phyloP scores from a whole-genome alignment of 1,284 basidiomycete species.

The Porogramme epimiltina region DNA sequence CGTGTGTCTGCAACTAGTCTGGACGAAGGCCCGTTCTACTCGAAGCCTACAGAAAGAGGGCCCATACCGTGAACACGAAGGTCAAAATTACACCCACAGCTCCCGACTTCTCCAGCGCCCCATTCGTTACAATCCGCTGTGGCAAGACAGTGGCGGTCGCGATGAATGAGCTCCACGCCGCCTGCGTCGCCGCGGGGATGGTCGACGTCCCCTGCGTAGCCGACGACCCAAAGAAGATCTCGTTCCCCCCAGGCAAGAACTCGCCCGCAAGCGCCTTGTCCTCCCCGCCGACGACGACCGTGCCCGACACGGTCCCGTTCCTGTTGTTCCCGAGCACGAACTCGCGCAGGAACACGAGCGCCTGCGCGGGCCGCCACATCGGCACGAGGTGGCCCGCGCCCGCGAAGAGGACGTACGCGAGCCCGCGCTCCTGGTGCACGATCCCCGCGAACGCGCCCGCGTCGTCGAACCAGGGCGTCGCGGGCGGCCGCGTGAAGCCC shows the following conservation, averaged over 20 bases:
- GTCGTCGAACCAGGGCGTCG: constrained; percentile 51
- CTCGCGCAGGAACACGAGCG: constrained; percentile 32
- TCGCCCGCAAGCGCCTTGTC: constrained; percentile 42
- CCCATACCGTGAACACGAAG: neutral
- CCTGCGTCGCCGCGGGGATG: constrained; percentile 41
- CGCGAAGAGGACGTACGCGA: constrained; percentile 33
- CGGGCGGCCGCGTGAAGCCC: constrained; percentile 63
- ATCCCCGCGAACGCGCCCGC: constrained; percentile 31
- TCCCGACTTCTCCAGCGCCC: neutral
- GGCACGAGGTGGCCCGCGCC: constrained; percentile 35
- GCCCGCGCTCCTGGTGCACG: constrained; percentile 35
- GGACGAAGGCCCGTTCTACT: neutral
- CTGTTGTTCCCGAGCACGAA: constrained; percentile 33
- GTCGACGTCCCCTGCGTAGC: constrained; percentile 23
- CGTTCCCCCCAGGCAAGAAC: constrained; percentile 42
- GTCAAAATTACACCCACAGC: neutral
- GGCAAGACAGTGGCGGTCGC: constrained; percentile 15
- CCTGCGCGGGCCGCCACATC: constrained; percentile 34
- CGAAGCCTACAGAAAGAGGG: neutral
- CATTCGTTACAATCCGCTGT: neutral
- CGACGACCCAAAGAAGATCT: constrained; percentile 23
- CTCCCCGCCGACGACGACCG: constrained; percentile 50
- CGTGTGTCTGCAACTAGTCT: neutral
- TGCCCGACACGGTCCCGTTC: constrained; percentile 29
- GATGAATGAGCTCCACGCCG: constrained; percentile 50